Evolutionary conservation across 108 stramenopile genomes (phyloP).

Genomic region (Epithemia pelagica): DNA sequence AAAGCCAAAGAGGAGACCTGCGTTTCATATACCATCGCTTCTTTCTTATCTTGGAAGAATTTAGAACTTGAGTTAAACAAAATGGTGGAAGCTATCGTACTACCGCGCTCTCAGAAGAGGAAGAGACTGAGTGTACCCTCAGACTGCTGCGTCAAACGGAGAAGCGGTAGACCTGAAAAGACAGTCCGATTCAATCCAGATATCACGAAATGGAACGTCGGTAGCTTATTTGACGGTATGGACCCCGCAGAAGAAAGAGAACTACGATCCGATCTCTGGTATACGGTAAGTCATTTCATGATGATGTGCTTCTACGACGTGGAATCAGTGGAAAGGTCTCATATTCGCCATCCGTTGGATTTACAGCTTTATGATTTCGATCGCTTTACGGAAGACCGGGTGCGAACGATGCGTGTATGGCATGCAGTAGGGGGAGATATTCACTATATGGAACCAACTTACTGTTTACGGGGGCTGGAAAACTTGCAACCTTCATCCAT

Average conservation of each 20-base stretch:
- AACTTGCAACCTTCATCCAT: conserved; percentile 12
- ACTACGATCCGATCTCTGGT: conserved; percentile 3
- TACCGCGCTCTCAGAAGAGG: neutral
- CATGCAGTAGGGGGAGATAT: conserved; percentile 5
- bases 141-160: neutral
- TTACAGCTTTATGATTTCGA: conserved; percentile 24
- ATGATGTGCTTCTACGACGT: neutral
- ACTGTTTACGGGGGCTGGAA: conserved; percentile 35
- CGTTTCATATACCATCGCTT: too few relatives aligned
- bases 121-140: neutral
- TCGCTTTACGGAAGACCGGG: conserved; percentile 27
- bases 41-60: too few relatives aligned
- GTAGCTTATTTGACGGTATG: neutral
- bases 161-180: neutral
- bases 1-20: too few relatives aligned
- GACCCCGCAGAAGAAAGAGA: neutral
- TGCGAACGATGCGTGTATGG: conserved; percentile 19
- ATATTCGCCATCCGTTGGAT: neutral
- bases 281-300: conserved; percentile 2
- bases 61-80: too few relatives aligned
- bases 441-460: neutral
- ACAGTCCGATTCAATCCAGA: neutral
- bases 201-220: neutral
- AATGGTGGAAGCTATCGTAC: neutral
- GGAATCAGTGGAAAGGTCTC: neutral